phyloP scores from a whole-genome alignment of 2,329 filamentous ascomycete genomes.

The Orbilia javanica region DNA sequence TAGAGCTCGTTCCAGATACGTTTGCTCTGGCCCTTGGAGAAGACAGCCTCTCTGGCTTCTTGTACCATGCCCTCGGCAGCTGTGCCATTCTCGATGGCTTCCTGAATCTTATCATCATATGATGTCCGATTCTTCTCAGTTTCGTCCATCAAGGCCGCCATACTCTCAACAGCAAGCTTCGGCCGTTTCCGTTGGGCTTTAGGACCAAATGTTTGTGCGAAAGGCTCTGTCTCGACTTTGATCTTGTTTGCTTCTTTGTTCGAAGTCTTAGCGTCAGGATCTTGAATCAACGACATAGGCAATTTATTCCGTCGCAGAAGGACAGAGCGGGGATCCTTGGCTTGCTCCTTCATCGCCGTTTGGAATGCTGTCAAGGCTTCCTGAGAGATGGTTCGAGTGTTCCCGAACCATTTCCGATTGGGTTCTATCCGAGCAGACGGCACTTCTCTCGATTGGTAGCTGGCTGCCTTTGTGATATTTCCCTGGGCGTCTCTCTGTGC shows the following conservation, averaged over 20 bases:
- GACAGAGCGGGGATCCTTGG: constrained; percentile 90
- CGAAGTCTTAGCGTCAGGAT: constrained; percentile 81
- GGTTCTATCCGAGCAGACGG: constrained; percentile 91
- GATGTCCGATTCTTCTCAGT: constrained; percentile 83
- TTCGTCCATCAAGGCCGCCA: constrained; percentile 84
- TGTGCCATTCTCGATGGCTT: constrained; percentile 58
- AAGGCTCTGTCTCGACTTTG: constrained; percentile 86
- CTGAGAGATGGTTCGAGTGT: constrained; percentile 90
- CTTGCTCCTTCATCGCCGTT: constrained; percentile 89
- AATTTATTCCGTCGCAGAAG: constrained; percentile 93
- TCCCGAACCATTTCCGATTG: constrained; percentile 96
- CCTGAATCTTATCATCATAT: constrained; percentile 78
- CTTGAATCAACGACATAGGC: constrained; percentile 91
- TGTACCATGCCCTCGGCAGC: constrained; percentile 69
- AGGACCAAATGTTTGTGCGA: constrained; percentile 88
- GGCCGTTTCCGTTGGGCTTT: constrained; percentile 94
- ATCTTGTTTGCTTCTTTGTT: constrained; percentile 94
- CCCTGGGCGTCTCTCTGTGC: constrained; percentile 84
- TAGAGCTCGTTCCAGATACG: constrained; percentile 95
- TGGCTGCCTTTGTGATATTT: constrained; percentile 84
- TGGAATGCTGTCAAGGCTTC: constrained; percentile 88
- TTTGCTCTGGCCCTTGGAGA: constrained; percentile 94
- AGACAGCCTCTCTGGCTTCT: constrained; percentile 84
- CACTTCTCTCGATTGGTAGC: constrained; percentile 83
- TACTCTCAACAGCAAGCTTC: constrained; percentile 84